Conservation (phyloP, 1,139 yeast species). For the Pneumocystis canis region DNA sequence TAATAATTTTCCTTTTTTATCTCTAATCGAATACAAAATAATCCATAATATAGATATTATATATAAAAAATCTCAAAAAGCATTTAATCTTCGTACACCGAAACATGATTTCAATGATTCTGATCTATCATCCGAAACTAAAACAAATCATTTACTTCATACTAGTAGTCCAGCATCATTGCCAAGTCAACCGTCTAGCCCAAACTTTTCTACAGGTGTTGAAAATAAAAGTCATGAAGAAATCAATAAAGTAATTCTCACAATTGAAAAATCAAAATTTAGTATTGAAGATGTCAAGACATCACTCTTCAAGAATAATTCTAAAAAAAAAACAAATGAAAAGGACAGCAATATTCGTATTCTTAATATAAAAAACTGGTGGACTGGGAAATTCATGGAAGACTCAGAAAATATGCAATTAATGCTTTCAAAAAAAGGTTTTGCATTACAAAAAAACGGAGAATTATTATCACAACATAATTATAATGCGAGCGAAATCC, state of each 20-base stretch:
- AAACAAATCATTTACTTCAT: background rate
- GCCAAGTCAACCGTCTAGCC: background rate
- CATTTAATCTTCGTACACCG: background rate
- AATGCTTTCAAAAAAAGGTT: background rate
- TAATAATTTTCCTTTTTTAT: background rate
- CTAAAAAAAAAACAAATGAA: background rate
- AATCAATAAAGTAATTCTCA: background rate
- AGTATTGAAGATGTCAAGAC: background rate
- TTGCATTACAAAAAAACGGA: background rate
- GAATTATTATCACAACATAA: background rate
- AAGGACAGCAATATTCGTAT: background rate
- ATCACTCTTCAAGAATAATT: background rate
- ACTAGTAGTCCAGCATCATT: background rate
- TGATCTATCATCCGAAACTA: background rate
- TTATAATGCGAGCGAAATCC: background rate
- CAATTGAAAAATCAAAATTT: background rate
- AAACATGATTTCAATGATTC: background rate
- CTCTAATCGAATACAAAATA: background rate
- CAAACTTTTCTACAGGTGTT: background rate
- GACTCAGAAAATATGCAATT: background rate
- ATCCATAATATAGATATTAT: background rate
- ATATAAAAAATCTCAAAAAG: background rate
- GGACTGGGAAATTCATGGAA: background rate
- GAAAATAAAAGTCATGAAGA: background rate
- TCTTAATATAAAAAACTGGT: background rate